Evolutionary conservation across 495 filamentous ascomycete species (phyloP), one percentile per base, ranked within the genome.

Genomic region (Talaromyces borbonicus): DNA sequence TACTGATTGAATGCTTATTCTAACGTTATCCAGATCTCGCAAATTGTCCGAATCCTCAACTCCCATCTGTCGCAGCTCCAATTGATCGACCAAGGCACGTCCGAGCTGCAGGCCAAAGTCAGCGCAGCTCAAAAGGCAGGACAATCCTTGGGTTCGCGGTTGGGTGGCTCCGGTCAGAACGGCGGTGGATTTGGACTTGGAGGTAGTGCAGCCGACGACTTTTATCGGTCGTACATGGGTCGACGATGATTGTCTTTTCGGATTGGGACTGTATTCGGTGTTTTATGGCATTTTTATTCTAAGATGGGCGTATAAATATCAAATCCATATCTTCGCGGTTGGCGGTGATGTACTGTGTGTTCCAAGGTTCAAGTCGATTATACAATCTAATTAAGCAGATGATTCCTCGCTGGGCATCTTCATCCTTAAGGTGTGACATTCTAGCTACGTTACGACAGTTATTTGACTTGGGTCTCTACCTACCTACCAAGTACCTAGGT

Each of bases 41-140:
- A 92, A 59, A 93, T 98, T 53, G 88, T 98, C 38, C 81, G 81
- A 42, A 87, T 98, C 32, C 80, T 98, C 46, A 98, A 98, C 60
- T 77, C 84, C 33, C 92, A 98, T 60, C 77, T 97, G 30, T 74
- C 78, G 12, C 84, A 90, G 56, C 72, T 98, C 38, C 89, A 96
- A 65, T 79, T 82, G 68, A 94, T 98, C 58, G 90, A 98, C 59
- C 75, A 79, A 44, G 86, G 85, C 45, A 84, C 90, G 12, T 71
- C 75, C n/a, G 78, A 81, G 9, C 73, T 96, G 16, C 82, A 89
- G 57, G 68, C 74, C 31, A 90, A 90, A 72, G 83, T 96, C 36
- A 58, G 61, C 11, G 79, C 80, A 15, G 84, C 88, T 38, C 86
- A 93, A 61, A 87, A 86, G 58, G 73, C 81, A 19, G 74, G 77